These are phyloP conservation scores for Takakia lepidozioides DNA, from an alignment of 225 moss, liverwort and hornwort species.

Conservation along the genomic window DNA sequence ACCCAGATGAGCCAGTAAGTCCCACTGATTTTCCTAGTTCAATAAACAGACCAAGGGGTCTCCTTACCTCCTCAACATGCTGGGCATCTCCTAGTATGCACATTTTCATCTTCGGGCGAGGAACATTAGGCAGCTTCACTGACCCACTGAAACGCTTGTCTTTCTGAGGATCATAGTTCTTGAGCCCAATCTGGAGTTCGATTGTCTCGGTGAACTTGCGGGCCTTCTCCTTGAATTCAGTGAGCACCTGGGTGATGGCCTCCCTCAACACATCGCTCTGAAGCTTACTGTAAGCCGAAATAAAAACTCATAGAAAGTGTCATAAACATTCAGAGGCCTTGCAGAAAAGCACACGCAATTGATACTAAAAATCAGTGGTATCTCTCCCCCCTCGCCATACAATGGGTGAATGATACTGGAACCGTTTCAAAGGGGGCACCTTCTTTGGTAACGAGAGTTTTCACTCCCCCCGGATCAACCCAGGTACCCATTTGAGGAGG, in stretches of 20 bases:
- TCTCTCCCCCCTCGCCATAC: too few species aligned
- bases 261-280: slow-evolving; percentile 76
- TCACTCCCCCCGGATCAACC: too few species aligned
- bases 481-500: too few species aligned
- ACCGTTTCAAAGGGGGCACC: too few species aligned
- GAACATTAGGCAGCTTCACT: slow-evolving; percentile 70
- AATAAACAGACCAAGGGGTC: not conserved
- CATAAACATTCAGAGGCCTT: too few species aligned
- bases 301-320: too few species aligned
- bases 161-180: slow-evolving; percentile 91
- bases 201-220: slow-evolving; percentile 75
- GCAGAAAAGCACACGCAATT: too few species aligned
- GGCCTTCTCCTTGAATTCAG: slow-evolving; percentile 60
- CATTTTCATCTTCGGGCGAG: slow-evolving; percentile 82
- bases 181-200: slow-evolving; percentile 82
- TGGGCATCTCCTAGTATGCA: slow-evolving; percentile 86
- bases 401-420: too few species aligned
- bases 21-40: too few species aligned
- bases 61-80: slow-evolving; percentile 65
- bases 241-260: slow-evolving; percentile 40
- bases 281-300: slow-evolving; percentile 85
- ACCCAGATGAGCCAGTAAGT: too few species aligned
- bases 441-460: too few species aligned
- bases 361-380: too few species aligned
- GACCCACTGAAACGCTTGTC: slow-evolving; percentile 90